Base-by-base conservation (phyloP, 495 filamentous ascomycete genomes). In the Xylaria castorea region DNA sequence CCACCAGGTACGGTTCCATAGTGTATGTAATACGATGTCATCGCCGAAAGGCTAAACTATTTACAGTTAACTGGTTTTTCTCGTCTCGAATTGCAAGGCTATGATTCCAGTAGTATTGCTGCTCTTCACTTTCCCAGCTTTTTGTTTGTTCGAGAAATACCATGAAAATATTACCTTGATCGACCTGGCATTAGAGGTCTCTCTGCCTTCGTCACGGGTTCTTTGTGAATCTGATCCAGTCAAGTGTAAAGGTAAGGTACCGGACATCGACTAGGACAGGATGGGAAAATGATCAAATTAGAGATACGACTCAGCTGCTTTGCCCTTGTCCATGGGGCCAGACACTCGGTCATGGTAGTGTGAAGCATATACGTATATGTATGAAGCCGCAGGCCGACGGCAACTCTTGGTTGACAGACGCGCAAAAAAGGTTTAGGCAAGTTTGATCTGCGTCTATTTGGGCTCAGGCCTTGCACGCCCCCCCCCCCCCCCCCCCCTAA, bases 351-450 rank as follows among this genome's bases (percentile, higher is more conserved):
- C 50, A 9, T 53, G 50, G 32, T 38, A 60, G 25, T 30, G 11
- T 30, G 51, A 27, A 30, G 27, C 8, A 14, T 53, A 57, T 8
- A 12, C 2, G 8, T 30, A 16, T 34, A 64, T 44, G 61, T 64
- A 18, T 25, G 38, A 44, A 64, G 61, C 61, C 22, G 38, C 36
- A 44, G 38, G 38, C 61, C 22, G 18, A 64, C 61, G 38, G 61
- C 61, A 64, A 64, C 61, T 64, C 61, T 64, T 40, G 22, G 36
- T 64, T 44, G 61, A 63, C 60, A 63, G 60, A 27, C 12, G 60
- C 22, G 60, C n/a, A 58, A 63, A 63, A 36, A n/a, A 38, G 2
- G 38, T 44, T 27, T 44, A 44, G 38, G 61, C 61, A 64, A 64
- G 61, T 64, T 64, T 64, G 61, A 64, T 64, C 61, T 30, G 36